Evolutionary conservation across 2,329 filamentous ascomycete species (phyloP).

Genomic region (Fusarium paranaense): DNA sequence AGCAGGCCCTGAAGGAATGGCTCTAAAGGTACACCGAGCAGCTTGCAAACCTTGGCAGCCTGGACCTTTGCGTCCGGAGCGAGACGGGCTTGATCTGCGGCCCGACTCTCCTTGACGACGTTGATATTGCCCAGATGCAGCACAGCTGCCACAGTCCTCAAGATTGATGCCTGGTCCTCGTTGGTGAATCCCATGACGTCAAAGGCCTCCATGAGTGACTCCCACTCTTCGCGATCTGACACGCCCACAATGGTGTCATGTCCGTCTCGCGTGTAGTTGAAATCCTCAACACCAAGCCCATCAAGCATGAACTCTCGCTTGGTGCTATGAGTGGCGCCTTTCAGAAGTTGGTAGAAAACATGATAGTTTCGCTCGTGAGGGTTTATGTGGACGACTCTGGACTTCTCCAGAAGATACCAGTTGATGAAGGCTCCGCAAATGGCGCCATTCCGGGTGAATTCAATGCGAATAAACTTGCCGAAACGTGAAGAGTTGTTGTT

Average conservation of each 20-base stretch:
- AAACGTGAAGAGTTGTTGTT: slow-evolving; percentile 99
- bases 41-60: slow-evolving; percentile 81
- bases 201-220: slow-evolving; percentile 89
- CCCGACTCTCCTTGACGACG: slow-evolving; percentile 89
- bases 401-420: slow-evolving; percentile 98
- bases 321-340: slow-evolving; percentile 80
- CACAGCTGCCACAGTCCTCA: slow-evolving; percentile 90
- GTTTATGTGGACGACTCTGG: slow-evolving; percentile 92
- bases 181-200: slow-evolving; percentile 92
- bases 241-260: slow-evolving; percentile 93
- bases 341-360: slow-evolving; percentile 94
- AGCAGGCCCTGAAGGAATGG: slow-evolving; percentile 89
- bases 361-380: slow-evolving; percentile 94
- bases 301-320: slow-evolving; percentile 82
- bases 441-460: slow-evolving; percentile 87
- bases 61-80: slow-evolving; percentile 79
- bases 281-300: slow-evolving; percentile 82
- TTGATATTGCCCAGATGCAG: slow-evolving; percentile 93
- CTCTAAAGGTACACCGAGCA: slow-evolving; percentile 87
- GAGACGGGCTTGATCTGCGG: slow-evolving; percentile 89
- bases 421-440: slow-evolving; percentile 98
- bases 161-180: slow-evolving; percentile 83
- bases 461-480: slow-evolving; percentile 98
- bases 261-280: slow-evolving; percentile 90
- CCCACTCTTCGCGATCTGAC: slow-evolving; percentile 92